Percentiles rank a stretch among this genome's conserved stretches.
phyloP scores from a whole-genome alignment of 2,329 filamentous ascomycete species.

The Apiospora aurea region DNA sequence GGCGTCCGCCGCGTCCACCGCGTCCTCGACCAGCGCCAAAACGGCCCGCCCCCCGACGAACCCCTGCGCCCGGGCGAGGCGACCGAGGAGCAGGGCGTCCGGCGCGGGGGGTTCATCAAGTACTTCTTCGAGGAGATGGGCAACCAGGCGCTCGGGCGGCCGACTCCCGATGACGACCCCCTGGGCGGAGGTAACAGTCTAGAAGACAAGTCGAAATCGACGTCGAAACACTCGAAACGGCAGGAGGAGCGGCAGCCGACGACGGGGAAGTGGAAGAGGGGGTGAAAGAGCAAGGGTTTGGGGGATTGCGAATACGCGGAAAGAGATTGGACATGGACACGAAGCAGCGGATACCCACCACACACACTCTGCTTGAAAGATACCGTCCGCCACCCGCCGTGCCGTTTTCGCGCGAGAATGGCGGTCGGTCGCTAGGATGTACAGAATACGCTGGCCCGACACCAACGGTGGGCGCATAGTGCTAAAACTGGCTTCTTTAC shows the following conservation, averaged over 20 bases:
- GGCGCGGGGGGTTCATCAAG: conserved; percentile 46
- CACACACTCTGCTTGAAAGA: background rate
- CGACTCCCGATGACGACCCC: conserved; percentile 31
- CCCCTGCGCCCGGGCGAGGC: conserved; percentile 60
- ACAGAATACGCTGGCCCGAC: background rate
- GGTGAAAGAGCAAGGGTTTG: background rate
- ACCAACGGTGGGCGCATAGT: background rate
- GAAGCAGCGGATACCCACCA: background rate
- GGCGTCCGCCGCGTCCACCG: conserved; percentile 61
- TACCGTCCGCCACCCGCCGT: background rate
- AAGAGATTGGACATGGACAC: background rate
- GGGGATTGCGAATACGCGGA: no score
- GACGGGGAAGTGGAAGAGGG: background rate
- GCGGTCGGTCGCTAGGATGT: background rate
- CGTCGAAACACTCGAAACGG: background rate
- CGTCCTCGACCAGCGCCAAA: conserved; percentile 53
- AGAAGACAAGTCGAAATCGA: background rate
- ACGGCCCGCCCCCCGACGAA: conserved; percentile 59
- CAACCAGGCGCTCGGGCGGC: conserved; percentile 56
- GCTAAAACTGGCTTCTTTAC: background rate
- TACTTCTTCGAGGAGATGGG: conserved; percentile 60
- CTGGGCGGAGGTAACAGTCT: background rate
- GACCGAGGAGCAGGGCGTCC: conserved; percentile 47
- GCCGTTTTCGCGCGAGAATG: background rate
- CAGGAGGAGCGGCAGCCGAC: background rate